A percentile compares a stretch with the other conserved stretches of the same genome.
phyloP scores from a whole-genome alignment of 306 rosid genomes.

The Styphnolobium japonicum region DNA sequence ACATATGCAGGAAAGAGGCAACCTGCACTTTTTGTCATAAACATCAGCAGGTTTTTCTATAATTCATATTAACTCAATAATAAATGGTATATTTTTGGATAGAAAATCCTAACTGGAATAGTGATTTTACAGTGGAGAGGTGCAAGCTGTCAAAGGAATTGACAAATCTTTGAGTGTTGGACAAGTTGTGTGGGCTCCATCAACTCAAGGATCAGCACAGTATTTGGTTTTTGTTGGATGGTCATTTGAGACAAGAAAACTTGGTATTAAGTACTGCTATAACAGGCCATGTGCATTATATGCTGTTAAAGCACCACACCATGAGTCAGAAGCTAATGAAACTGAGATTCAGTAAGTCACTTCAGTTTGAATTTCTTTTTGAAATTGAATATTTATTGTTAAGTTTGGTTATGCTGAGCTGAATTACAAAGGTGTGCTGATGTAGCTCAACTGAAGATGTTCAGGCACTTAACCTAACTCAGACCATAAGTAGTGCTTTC shows the following conservation, averaged over 20 bases:
- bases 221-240: slow-evolving; percentile 93
- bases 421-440: slow-evolving; percentile 34
- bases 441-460: slow-evolving; percentile 57
- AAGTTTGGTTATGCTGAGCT: slow-evolving; percentile 23
- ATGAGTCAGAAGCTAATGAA: slow-evolving; percentile 47
- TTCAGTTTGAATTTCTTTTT: slow-evolving; percentile 17
- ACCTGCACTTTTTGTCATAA: slow-evolving; percentile 81
- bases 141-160: slow-evolving; percentile 64
- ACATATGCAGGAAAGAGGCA: slow-evolving; percentile 88
- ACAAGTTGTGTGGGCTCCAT: slow-evolving; percentile 94
- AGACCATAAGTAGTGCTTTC: slow-evolving; percentile 77
- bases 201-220: slow-evolving; percentile 42
- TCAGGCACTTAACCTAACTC: slow-evolving; percentile 51
- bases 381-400: neutral
- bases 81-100: neutral
- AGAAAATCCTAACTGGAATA: slow-evolving; percentile 4
- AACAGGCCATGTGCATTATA: slow-evolving; percentile 87
- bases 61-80: neutral
- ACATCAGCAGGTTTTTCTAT: slow-evolving; percentile 51
- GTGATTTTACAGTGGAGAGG: slow-evolving; percentile 69
- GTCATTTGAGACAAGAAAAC: slow-evolving; percentile 76
- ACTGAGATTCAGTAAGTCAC: slow-evolving; percentile 58
- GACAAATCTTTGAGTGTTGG: slow-evolving; percentile 78
- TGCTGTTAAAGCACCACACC: slow-evolving; percentile 54
- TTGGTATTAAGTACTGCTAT: slow-evolving; percentile 87